Evolutionary conservation across 495 filamentous ascomycete genomes (phyloP), one percentile per base, ranked within the genome.

Genomic region (Penicillium psychrofluorescens): DNA sequence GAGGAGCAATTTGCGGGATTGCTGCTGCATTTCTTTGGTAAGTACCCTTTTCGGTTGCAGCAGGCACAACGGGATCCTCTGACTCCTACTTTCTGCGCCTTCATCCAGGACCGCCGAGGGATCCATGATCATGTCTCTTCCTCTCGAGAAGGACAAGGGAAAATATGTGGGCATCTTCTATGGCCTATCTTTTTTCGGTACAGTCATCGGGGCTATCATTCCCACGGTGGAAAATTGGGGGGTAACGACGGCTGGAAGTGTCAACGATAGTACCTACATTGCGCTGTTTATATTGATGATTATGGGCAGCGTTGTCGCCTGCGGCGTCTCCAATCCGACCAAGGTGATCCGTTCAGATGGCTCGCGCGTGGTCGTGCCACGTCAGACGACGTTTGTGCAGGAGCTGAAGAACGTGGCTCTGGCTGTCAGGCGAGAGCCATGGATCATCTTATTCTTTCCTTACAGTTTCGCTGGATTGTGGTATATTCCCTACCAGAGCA

Each of bases 151-250:
- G 34, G 48, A 50, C 30, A 50, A 50, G 30, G 48, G 43, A 6
- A 50, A 50, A 50, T 50, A 50, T 32, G 40, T 50, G 13, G 44
- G 48, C 14, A 38, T 50, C 22, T 50, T 50, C 48, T 50, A 50
- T 30, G 48, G 48, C 10, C 36, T 50, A 1, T 50, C 48, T 14
- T 50, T 45, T 33, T 50, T 50, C 14, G 48, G 48, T 16, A 50
- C 48, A 7, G 48, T 50, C 30, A 45, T 50, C 22, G 48, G 48
- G 5, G 48, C 48, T 15, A 50, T 50, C 12, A 50, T 50, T n/a
- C 48, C 42, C 6, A 46, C 48, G 3, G 48, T 50, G 11, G 48
- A 50, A 11, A 50, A 45, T 11, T 50, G 48, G 48, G 48, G 42
- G 1, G 33, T 46, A 27, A 50, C 48, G 1, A 43, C 41, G 27